Evolutionary conservation across 805 yeast genomes (phyloP).

Genomic region (Debaryomyces castellii): DNA sequence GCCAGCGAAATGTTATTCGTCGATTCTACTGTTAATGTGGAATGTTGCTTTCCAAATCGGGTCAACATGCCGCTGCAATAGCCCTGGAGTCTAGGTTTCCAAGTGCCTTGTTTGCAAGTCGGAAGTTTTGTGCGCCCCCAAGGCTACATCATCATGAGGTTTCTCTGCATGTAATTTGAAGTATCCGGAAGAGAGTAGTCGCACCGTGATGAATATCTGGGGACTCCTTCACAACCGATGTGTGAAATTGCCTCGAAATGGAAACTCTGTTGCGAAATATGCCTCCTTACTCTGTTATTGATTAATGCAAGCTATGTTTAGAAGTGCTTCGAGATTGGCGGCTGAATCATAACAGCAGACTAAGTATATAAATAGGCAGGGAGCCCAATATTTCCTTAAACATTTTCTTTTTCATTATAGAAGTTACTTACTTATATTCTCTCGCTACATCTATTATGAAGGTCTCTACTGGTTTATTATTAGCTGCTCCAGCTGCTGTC

Average conservation of each 20-base stretch:
- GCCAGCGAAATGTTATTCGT: too few species aligned
- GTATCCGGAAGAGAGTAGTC: background rate
- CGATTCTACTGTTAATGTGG: too few species aligned
- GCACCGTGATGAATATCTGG: background rate
- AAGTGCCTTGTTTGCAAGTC: background rate
- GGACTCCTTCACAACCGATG: background rate
- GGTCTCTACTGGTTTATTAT: conserved; percentile 30
- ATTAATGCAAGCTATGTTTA: background rate
- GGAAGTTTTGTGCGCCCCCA: background rate
- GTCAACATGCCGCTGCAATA: background rate
- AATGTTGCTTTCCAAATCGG: too few species aligned
- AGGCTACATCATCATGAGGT: background rate
- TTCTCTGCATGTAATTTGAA: background rate
- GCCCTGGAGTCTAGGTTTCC: background rate
- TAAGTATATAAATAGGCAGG: conserved; percentile 1
- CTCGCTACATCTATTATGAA: conserved; percentile 29
- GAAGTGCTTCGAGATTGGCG: background rate
- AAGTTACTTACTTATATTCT: conserved; percentile 8
- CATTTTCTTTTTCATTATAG: conserved; percentile 2
- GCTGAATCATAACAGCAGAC: background rate
- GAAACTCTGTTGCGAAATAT: background rate
- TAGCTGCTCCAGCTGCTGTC: conserved; percentile 26
- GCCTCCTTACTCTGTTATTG: background rate
- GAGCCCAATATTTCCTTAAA: background rate
- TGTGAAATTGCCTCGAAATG: background rate